Base-by-base conservation (phyloP, 148 eudicot species). In the Amaranthus cruentus region DNA sequence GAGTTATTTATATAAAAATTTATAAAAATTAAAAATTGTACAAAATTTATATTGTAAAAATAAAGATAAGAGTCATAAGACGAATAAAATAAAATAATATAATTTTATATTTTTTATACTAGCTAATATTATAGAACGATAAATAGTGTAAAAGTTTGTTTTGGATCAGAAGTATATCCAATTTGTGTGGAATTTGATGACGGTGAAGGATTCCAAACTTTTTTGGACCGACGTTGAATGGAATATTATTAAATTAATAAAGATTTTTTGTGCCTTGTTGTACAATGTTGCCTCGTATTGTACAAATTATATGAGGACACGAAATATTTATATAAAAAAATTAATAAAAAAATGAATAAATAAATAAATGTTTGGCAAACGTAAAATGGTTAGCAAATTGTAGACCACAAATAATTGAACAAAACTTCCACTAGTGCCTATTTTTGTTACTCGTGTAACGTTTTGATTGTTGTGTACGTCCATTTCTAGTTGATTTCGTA, bases 221-320 rank as follows among this genome's bases (percentile, higher is more conserved):
- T 70, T 28, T 60, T 68, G 46, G 71, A 68, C 71, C 71, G 71
- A 68, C 71, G 46, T 18, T 50, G 28, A 9, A 15, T 6, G 4
- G 3, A 6, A 56, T 7, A 12, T n/a, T 47, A 46, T 71, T 28
- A 57, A 6, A 47, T 47, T 58, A 71, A 57, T 18, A 6, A 61
- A 21, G 55, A 59, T 28, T 3, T 72, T 72, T 72, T 6, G 7
- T 71, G 66, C 38, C 49, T 15, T 71, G 64, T 48, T 58, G 12
- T 6, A 28, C 38, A 0, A 9, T 47, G 42, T 50, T 71, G 65
- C 74, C 56, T 49, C 66, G 56, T 72, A 18, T 56, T 21, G 12
- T 11, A 60, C 78, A 51, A 58, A 75, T 75, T 14, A 12, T 13
- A 6, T 6, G 15, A 10, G 54, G 74, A 21, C 74, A 76, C 79